phyloP scores from a whole-genome alignment of 208 protist genomes.

The Phytomonas sp. region DNA sequence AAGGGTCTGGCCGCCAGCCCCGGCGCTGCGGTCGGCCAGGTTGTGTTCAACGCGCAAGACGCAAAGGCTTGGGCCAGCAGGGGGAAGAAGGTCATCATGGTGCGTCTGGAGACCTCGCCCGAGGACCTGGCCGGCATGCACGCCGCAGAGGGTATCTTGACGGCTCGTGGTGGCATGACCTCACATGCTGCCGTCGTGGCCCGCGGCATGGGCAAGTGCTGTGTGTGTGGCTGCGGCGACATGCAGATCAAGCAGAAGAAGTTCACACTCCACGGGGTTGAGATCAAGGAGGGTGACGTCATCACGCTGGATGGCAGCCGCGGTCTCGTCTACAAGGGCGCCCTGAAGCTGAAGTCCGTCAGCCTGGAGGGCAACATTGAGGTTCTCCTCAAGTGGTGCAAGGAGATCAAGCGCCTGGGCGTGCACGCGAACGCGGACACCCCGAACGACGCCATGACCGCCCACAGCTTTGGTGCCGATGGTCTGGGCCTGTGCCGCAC shows the following conservation, averaged over 20 bases:
- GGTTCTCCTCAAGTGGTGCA: constrained; percentile 69
- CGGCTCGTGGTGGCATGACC: constrained; percentile 92
- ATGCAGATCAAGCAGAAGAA: constrained; percentile 57
- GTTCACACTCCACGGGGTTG: constrained; percentile 49
- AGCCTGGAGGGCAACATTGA: constrained; percentile 71
- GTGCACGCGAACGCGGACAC: constrained; percentile 92
- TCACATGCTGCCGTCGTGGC: constrained; percentile 95
- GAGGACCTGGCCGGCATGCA: constrained; percentile 93
- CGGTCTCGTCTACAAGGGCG: constrained; percentile 80
- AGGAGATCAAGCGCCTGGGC: constrained; percentile 65
- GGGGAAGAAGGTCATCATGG: constrained; percentile 86
- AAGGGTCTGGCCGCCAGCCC: constrained; percentile 91
- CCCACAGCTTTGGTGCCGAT: constrained; percentile 86
- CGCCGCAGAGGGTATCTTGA: constrained; percentile 86
- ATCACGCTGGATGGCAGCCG: constrained; percentile 88
- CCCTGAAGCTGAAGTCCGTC: constrained; percentile 54
- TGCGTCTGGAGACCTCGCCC: constrained; percentile 91
- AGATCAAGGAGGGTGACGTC: constrained; percentile 74
- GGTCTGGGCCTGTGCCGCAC: constrained; percentile 93
- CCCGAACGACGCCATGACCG: constrained; percentile 58
- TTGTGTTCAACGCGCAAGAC: constrained; percentile 85
- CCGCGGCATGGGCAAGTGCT: constrained; percentile 93
- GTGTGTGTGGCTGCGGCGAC: constrained; percentile 84
- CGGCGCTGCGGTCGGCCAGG: constrained; percentile 84
- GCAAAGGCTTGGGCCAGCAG: constrained; percentile 44